Percentiles rank a stretch among this genome's conserved stretches.
Evolutionary conservation across 805 yeast genomes (phyloP).

Genomic region (Lipomyces lipofer): DNA sequence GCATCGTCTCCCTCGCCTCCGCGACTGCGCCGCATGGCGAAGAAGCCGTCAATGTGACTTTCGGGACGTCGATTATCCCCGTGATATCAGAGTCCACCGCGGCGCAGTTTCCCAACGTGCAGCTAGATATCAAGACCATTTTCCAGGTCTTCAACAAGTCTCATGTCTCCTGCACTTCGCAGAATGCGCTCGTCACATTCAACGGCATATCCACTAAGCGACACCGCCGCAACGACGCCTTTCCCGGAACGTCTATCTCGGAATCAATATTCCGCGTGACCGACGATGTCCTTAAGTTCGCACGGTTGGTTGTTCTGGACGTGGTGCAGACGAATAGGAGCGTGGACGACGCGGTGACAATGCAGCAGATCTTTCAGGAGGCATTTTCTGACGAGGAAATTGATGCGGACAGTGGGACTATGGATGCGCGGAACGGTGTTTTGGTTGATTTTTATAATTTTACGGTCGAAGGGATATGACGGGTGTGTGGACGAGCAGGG

Average conservation of each 20-base stretch:
- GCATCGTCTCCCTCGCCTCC: neutral
- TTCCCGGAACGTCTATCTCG: too few species aligned
- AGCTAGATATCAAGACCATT: slow-evolving; percentile 3
- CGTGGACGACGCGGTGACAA: slow-evolving; percentile 18
- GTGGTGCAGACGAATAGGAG: slow-evolving; percentile 18
- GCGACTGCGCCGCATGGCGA: neutral
- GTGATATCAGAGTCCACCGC: slow-evolving; percentile 1
- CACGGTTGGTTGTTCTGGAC: slow-evolving; percentile 16
- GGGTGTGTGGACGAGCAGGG: too few species aligned
- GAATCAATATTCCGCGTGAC: slow-evolving; percentile 19
- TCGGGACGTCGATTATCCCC: slow-evolving; percentile 14
- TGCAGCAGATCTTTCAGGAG: slow-evolving; percentile 14
- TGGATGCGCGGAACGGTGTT: neutral
- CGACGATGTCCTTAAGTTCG: slow-evolving; percentile 10
- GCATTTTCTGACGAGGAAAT: slow-evolving; percentile 13
- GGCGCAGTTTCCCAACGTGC: slow-evolving; percentile 1
- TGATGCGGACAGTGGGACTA: slow-evolving; percentile 5
- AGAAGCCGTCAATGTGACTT: slow-evolving; percentile 10
- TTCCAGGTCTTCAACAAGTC: slow-evolving; percentile 2
- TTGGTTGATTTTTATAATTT: slow-evolving; percentile 3
- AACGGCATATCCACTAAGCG: neutral
- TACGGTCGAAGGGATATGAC: slow-evolving; percentile 3
- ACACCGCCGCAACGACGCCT: neutral
- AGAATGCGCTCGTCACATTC: slow-evolving; percentile 27
- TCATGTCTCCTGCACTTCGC: slow-evolving; percentile 17